Base-by-base conservation (phyloP, 1,284 basidiomycete species). In the Cryptococcus wingfieldii region DNA sequence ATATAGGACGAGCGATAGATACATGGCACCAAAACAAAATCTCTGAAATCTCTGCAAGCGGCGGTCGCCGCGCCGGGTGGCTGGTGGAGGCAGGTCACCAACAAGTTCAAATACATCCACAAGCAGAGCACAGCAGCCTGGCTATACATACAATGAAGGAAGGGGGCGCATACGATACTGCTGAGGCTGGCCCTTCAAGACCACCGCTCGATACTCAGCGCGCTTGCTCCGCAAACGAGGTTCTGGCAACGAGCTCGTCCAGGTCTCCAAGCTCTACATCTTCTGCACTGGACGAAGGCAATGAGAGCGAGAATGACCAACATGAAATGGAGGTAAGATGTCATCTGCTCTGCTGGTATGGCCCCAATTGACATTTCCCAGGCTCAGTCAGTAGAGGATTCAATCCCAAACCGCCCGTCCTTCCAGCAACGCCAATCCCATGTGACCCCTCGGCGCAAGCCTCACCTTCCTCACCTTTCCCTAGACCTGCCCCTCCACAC, bases 141-240 rank as follows among this genome's bases (percentile, higher is more conserved):
- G 18, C 18, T 25, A 44, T 44, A 18, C 18, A 44, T 25, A n/a
- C 5, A 34, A 61, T 61, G 60, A 56, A 55, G 16, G 56, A 61
- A 42, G 56, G 60, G 5, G 51, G 56, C 34, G 60, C 53, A 0
- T 56, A 37, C 50, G 42, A 54, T 14, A 51, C 56, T 4, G 56
- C 56, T 16, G 62, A 63, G 51, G 62, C 56, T 23, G 62, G 61
- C 14, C 61, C 60, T 16, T 62, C 55, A 18, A 41, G 52, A 16
- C 38, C 54, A 6, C 48, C 14, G 14, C 45, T 34, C 18, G 37
- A 48, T 23, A 45, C 27, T 1, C 19, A 37, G 14, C n/a, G 16
- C 38, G 39, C 47, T 23, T 43, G 42, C 34, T 43, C 41, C 14
- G 27, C 28, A 28, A 25, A 37, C 23, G 42, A 45, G 42, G 23